Base-by-base conservation (phyloP, 2,329 filamentous ascomycete species). In the Phaeoacremonium minimum region DNA sequence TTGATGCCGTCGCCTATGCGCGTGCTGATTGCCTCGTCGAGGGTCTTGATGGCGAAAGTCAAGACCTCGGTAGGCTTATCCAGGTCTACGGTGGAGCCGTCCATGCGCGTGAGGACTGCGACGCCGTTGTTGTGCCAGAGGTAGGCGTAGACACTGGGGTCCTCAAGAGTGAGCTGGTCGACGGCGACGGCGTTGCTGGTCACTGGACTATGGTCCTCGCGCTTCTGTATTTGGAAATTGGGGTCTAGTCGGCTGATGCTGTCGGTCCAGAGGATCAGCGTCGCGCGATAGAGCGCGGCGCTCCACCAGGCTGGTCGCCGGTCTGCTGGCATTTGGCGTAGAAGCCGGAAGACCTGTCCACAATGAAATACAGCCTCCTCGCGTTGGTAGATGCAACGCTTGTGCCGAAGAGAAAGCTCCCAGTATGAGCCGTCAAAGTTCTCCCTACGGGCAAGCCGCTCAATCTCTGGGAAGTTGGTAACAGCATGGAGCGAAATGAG, bases 271-370 rank as follows among this genome's bases (percentile, higher is more conserved):
- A 83, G 61, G 28, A 80, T 71, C 38, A 84, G 61, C 4, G 71
- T 71, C 3, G 72, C 80, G n/a, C 83, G 77, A 53, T 87, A 86
- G 28, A 86, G 63, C 4, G 80, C 82, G 2, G 71, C 75, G n/a
- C 78, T 65, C 82, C 82, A 87, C 83, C 83, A 87, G 26, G 71
- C 74, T 6, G 83, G 83, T 15, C 80, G 72, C 4, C 74, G 66
- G 33, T 77, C 72, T 18, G 63, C 60, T 3, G 76, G 70, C 73
- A 86, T 84, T 12, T 64, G 61, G 6, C 73, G 66, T 28, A 85
- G 58, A 9, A 84, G 65, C 4, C 78, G 70, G 30, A 84, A 61
- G 4, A 85, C 71, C 56, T 87, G 83, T 1, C 81, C 81, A 43
- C 76, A 79, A 53, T 86, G 83, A 55, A 80, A 80, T 33, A 83